Base-by-base conservation (phyloP, 1,139 yeast species). In the Blastobotrys malaysiensis region DNA sequence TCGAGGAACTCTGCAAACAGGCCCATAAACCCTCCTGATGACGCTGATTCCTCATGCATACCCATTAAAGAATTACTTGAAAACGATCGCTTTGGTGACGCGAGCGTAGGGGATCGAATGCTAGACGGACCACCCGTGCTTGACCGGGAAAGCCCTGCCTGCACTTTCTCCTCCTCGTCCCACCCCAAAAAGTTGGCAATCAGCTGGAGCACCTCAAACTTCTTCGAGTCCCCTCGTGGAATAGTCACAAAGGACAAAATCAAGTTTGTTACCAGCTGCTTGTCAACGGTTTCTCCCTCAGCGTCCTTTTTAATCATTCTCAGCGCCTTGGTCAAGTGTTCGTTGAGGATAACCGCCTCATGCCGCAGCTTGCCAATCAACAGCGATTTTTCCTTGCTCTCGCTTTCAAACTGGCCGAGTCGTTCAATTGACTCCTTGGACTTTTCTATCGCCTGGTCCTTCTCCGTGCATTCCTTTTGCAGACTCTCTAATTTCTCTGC, bases 331-430 rank as follows among this genome's bases (percentile, higher is more conserved):
- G 96, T 90, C 56, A 93, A 73, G 72, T 93, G 99, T 66, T 93
- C 99, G 68, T 93, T 93, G 55, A 91, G 73, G 31, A 89, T 88
- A n/a, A 93, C 93, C 1, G 96, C 95, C 70, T 93, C 98, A 67
- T 93, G 98, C 54, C 98, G 82, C 53, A 93, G 77, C 67, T 93
- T 93, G 3, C 98, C 98, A 51, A 93, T 81, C 52, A 84, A 78
- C 24, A 90, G 74, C 59, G 83, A 91, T 69, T 89, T 90, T 59
- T 84, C 89, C 61, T 86, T 87, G 13, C 78, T 68, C 53, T 82
- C 85, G 22, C 70, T 70, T 61, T 83, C 86, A 9, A 77, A 66
- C 55, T 71, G 72, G 13, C 58, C 50, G 11, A 64, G 55, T 44
- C 61, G 57, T 26, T 61, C 62, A n/a, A 61, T 61, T 51, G 71